Conservation (phyloP, 1,284 basidiomycete genomes). For the Megacollybia platyphylla region DNA sequence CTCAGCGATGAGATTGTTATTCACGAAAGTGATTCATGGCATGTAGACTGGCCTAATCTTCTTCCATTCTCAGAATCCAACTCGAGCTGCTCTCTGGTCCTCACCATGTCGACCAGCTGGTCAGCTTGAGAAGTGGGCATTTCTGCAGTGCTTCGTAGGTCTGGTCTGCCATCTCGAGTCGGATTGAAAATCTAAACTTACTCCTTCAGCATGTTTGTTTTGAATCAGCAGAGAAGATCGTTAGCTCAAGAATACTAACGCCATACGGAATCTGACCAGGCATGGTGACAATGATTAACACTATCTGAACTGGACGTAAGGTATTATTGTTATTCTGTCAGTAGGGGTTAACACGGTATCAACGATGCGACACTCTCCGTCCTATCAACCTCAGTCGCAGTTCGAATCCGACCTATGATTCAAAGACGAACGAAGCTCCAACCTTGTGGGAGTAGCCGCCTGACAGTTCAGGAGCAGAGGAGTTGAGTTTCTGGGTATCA, state of each 20-base stretch:
- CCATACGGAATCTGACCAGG: neutral
- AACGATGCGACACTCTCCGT: neutral
- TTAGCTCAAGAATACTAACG: neutral
- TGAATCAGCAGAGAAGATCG: neutral
- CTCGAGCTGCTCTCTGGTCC: neutral
- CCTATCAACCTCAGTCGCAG: conserved; percentile 1
- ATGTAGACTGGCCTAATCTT: neutral
- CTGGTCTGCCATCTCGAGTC: no score
- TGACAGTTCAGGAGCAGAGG: conserved; percentile 26
- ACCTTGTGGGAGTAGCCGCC: conserved; percentile 67
- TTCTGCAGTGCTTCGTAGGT: no score
- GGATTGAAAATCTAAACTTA: no score
- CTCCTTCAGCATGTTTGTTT: neutral
- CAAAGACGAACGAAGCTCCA: conserved; percentile 64
- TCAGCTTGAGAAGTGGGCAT: no score
- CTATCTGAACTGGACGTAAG: neutral
- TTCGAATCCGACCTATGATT: conserved; percentile 35
- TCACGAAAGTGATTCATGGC: neutral
- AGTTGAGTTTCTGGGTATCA: conserved; percentile 83
- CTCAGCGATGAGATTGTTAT: neutral
- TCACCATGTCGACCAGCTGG: no score
- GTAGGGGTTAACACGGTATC: neutral
- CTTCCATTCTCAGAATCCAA: neutral
- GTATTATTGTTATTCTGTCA: neutral
- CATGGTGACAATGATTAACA: neutral